Evolutionary conservation across 495 filamentous ascomycete species (phyloP), one percentile per base, ranked within the genome.

Genomic region (Achaetomiella virescens): DNA sequence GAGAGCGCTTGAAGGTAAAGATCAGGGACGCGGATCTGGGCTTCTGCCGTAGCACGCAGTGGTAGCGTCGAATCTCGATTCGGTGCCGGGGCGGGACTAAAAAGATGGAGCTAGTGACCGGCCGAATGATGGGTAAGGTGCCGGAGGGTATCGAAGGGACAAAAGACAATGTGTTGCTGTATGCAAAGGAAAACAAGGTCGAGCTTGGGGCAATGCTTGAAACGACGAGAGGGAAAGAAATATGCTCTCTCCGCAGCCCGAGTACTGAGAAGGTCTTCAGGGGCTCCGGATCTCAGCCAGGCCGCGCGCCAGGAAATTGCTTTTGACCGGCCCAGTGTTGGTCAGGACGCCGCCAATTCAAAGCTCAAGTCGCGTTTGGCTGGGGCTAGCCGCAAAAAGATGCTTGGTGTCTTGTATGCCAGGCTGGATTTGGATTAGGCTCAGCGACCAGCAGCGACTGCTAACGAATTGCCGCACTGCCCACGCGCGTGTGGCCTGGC

Each of bases 281-380:
- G 55, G 58, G 59, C 52, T 57, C 48, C 42, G 52, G 61, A 52
- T 60, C 61, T 50, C 57, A 42, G 46, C 52, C 51, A 37, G 52
- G 43, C 47, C 44, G 29, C 41, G 45, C 48, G 43, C 53, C 64
- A 61, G 62, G 65, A 65, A 67, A 67, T 65, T 67, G 60, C 60
- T 61, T 47, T 64, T 49, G 22, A 52, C 52, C 54, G 25, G 57
- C 52, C 22, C 52, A 36, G 31, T 59, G 55, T 48, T 60, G 62
- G 60, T 55, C 48, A 53, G 55, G 43, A 44, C 52, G 57, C 46
- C 58, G 54, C 56, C 54, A 48, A 60, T 57, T 52, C 57, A 31
- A 22, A 55, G 41, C 33, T 14, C 53, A 47, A 37, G 64, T 64
- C 57, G 31, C 47, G 44, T 53, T 61, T 48, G 25, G 64, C 58